Evolutionary conservation across 805 yeast species (phyloP), one percentile per base, ranked within the genome.

Genomic region (Kluyveromyces lactis): DNA sequence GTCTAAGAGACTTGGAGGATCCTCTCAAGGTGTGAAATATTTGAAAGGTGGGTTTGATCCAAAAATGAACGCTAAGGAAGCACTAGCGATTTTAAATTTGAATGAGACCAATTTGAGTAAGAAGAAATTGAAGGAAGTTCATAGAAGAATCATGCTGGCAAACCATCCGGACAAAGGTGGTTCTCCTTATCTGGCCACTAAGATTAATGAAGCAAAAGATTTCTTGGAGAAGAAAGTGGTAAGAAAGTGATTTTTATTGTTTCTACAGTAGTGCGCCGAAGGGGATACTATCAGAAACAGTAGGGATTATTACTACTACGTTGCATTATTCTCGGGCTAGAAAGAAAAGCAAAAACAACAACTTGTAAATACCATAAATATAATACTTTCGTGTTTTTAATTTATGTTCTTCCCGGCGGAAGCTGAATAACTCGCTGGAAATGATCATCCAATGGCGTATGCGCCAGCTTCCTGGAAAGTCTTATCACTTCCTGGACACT

Each of bases 111-210:
- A 72, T 17, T 63, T 79, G 53, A 69, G 75, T 31, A 77, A 75
- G 60, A 72, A 78, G 43, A 79, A 71, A 52, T 68, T 87, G 53
- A 89, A 86, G 59, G 95, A 86, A 47, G 79, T 77, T 40, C 96
- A 87, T 61, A 77, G 96, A 64, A 73, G 72, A 54, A 79, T 86
- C 56, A 87, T 87, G 96, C 66, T 86, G 67, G 78, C 87, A 33
- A 87, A 87, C 62, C 97, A 87, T 56, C 97, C 97, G 13, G 97
- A 87, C 66, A 83, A 82, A 60, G 97, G 97, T 34, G 97, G 97
- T 4, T 82, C 94, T 5, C 84, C 94, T 34, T 86, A 75, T 55
- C 60, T 87, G 61, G 96, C 96, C 36, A 82, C 94, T 36, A 87
- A 87, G 68, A 85, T 87, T 49, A 87, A 87, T 59, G 95, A 87